A percentile compares a stretch with the other conserved stretches of the same genome.
Conservation (phyloP, 306 rosid genomes). For the Purshia tridentata region DNA sequence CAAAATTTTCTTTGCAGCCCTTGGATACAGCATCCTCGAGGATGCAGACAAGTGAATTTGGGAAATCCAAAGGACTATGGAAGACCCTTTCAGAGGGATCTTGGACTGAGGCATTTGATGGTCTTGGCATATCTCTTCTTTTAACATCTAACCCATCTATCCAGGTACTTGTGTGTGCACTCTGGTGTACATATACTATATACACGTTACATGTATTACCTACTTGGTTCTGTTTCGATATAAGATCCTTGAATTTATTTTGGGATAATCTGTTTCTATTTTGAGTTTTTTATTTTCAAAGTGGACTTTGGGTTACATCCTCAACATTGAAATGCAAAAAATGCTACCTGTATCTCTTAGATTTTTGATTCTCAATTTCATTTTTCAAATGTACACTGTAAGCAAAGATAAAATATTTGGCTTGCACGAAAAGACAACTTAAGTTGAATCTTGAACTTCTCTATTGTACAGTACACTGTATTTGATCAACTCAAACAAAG, state of each 20-base stretch:
- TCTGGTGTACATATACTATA: not conserved
- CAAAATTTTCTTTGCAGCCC: conserved; percentile 56
- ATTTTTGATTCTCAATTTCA: conserved; percentile 3
- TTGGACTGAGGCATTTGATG: conserved; percentile 85
- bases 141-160: conserved; percentile 92
- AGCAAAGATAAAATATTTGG: not conserved
- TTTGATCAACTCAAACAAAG: conserved; percentile 86
- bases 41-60: conserved; percentile 98
- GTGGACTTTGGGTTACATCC: not conserved
- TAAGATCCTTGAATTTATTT: conserved; percentile 1
- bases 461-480: conserved; percentile 66
- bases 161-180: conserved; percentile 50
- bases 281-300: not conserved
- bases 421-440: conserved; percentile 12
- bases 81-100: conserved; percentile 80
- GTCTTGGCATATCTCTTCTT: conserved; percentile 89
- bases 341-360: not conserved
- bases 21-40: conserved; percentile 84
- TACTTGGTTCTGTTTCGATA: not conserved
- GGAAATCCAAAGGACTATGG: conserved; percentile 92
- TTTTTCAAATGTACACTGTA: not conserved
- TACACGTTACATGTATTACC: conserved; percentile 10
- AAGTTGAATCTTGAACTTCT: conserved; percentile 24
- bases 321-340: not conserved
- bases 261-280: not conserved